Conservation (phyloP, 768 basidiomycete species). For the Tylopilus sp. region DNA sequence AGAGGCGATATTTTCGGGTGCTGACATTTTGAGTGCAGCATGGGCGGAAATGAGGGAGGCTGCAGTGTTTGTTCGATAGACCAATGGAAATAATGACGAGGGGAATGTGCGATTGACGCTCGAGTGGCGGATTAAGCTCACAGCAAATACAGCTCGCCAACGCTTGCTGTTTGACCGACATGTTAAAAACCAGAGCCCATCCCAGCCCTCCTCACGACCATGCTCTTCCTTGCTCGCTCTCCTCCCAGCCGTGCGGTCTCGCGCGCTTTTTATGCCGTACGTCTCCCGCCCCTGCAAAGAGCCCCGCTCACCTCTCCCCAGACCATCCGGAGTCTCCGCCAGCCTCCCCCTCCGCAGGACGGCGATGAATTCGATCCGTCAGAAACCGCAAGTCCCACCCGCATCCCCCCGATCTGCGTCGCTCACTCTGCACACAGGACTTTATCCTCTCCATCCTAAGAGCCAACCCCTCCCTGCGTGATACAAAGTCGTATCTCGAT, state of each 20-base stretch:
- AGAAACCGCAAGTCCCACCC: conserved; percentile 45
- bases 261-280: conserved; percentile 56
- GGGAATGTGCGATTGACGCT: conserved; percentile 17
- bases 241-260: conserved; percentile 39
- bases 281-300: conserved; percentile 16
- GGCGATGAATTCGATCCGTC: conserved; percentile 33
- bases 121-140: conserved; percentile 28
- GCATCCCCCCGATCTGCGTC: not conserved
- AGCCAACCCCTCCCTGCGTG: conserved; percentile 87
- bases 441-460: conserved; percentile 94
- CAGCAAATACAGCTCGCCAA: conserved; percentile 28
- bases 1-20: conserved; percentile 25
- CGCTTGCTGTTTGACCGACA: conserved; percentile 13
- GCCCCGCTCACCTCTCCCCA: conserved; percentile 7
- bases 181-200: conserved; percentile 19
- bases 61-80: not conserved
- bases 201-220: not conserved
- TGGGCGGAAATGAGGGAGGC: not conserved
- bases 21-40: conserved; percentile 26
- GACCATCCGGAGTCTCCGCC: conserved; percentile 33
- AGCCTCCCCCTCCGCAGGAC: conserved; percentile 7
- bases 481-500: conserved; percentile 85
- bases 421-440: conserved; percentile 53
- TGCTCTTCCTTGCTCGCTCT: conserved; percentile 24
- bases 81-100: conserved; percentile 5